A percentile compares a stretch with the other conserved stretches of the same genome.
Evolutionary conservation across 2,329 filamentous ascomycete species (phyloP).

Genomic region (Penicillium occitanis): DNA sequence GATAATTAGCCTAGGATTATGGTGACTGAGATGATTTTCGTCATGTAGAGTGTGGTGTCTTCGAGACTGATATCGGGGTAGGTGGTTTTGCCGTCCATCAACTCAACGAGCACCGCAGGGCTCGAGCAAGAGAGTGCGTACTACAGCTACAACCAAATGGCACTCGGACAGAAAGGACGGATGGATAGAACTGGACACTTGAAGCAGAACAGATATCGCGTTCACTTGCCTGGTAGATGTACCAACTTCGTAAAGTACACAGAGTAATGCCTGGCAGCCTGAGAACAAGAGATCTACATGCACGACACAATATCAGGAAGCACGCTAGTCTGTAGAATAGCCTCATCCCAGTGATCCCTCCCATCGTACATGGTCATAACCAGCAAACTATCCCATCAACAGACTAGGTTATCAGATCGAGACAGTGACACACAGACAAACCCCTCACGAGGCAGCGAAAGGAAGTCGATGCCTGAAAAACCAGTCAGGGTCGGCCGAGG

Average conservation of each 20-base stretch:
- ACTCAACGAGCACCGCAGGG: background rate
- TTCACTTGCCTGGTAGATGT: background rate
- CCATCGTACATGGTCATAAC: background rate
- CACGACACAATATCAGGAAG: background rate
- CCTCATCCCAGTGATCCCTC: background rate
- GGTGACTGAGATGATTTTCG: background rate
- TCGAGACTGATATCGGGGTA: background rate
- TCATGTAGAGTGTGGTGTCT: background rate
- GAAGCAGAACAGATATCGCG: background rate
- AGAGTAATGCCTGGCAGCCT: background rate
- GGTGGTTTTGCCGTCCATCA: background rate
- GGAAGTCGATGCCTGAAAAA: background rate
- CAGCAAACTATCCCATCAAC: background rate
- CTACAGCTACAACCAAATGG: background rate
- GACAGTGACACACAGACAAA: too few relatives aligned
- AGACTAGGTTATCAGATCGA: background rate
- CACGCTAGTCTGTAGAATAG: background rate
- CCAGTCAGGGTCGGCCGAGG: background rate
- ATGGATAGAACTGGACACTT: background rate
- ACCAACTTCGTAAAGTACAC: background rate
- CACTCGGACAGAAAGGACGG: too few relatives aligned
- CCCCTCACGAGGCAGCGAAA: background rate
- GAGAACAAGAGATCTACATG: background rate
- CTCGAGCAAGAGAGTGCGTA: background rate
- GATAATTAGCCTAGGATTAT: background rate